Evolutionary conservation across 2,329 filamentous ascomycete species (phyloP).

Genomic region (Lachnellula willkommii): DNA sequence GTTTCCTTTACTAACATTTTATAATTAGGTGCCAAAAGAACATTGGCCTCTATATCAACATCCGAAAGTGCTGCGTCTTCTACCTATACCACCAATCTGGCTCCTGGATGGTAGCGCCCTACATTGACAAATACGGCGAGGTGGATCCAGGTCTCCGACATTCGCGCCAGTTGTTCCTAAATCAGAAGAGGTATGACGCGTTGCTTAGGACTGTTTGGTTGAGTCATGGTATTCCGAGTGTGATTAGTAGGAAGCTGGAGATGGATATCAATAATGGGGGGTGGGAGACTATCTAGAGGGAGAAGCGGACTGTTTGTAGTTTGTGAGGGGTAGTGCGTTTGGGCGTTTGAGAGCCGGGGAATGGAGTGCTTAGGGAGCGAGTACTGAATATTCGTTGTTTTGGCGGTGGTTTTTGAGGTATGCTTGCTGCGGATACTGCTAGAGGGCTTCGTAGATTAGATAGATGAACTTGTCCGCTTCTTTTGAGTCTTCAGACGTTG

Average conservation of each 20-base stretch:
- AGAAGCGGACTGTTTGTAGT: neutral
- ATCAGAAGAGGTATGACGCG: slow-evolving; percentile 88
- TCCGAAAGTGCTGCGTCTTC: slow-evolving; percentile 89
- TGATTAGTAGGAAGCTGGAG: slow-evolving; percentile 85
- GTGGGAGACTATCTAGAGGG: slow-evolving; percentile 70
- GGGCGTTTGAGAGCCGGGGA: neutral
- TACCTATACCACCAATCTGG: slow-evolving; percentile 80
- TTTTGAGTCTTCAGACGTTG: neutral
- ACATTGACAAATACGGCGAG: slow-evolving; percentile 94
- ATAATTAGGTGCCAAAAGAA: slow-evolving; percentile 71
- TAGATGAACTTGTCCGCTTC: neutral
- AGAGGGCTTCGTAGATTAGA: neutral
- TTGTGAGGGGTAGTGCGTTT: neutral
- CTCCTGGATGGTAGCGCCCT: slow-evolving; percentile 81
- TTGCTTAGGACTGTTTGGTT: slow-evolving; percentile 83
- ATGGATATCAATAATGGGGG: slow-evolving; percentile 95
- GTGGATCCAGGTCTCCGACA: slow-evolving; percentile 85
- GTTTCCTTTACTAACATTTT: slow-evolving; percentile 23
- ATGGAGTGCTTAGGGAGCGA: neutral
- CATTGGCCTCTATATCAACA: slow-evolving; percentile 92
- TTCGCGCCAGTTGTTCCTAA: slow-evolving; percentile 83
- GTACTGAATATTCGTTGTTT: too few relatives aligned
- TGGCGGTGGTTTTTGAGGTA: too few relatives aligned
- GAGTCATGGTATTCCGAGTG: slow-evolving; percentile 77
- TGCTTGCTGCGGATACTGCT: too few relatives aligned